Conservation (phyloP, 2,329 filamentous ascomycete genomes). For the Aspergillus eucalypticola region DNA sequence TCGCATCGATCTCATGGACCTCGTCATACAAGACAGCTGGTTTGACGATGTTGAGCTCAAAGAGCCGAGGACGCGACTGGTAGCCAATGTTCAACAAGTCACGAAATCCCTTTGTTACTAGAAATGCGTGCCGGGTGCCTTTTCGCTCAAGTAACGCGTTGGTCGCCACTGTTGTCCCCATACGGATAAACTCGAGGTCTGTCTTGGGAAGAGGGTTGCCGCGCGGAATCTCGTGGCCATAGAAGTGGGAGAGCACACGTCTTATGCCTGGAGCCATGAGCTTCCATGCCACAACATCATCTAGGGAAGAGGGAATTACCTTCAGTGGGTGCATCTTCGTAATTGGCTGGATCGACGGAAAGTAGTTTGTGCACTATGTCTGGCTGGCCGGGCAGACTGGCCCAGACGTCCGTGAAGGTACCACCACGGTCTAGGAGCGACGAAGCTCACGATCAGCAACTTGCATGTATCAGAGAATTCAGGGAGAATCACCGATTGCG, state of each 20-base stretch:
- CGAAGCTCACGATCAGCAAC: not conserved
- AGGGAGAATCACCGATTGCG: conserved; percentile 6
- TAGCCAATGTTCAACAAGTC: conserved; percentile 87
- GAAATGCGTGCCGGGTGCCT: conserved; percentile 77
- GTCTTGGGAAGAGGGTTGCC: conserved; percentile 18
- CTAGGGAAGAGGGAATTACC: conserved; percentile 56
- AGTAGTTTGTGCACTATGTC: conserved; percentile 31
- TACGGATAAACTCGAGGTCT: conserved; percentile 60
- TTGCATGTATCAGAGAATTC: not conserved
- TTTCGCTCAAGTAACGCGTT: conserved; percentile 85
- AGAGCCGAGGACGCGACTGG: conserved; percentile 81
- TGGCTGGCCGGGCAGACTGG: conserved; percentile 32
- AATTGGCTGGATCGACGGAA: conserved; percentile 29
- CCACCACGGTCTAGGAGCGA: conserved; percentile 33
- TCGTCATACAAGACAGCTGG: conserved; percentile 55
- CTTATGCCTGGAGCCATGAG: conserved; percentile 51
- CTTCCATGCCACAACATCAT: not conserved
- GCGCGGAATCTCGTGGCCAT: conserved; percentile 19
- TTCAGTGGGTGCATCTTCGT: conserved; percentile 66
- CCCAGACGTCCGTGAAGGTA: conserved; percentile 41
- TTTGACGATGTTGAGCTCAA: conserved; percentile 78
- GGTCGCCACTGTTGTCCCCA: conserved; percentile 89
- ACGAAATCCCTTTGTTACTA: conserved; percentile 80
- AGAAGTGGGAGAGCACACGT: conserved; percentile 8
- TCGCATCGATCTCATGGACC: conserved; percentile 26